Conservation (phyloP, 1,284 basidiomycete genomes). For the Rhodotorula sp. region DNA sequence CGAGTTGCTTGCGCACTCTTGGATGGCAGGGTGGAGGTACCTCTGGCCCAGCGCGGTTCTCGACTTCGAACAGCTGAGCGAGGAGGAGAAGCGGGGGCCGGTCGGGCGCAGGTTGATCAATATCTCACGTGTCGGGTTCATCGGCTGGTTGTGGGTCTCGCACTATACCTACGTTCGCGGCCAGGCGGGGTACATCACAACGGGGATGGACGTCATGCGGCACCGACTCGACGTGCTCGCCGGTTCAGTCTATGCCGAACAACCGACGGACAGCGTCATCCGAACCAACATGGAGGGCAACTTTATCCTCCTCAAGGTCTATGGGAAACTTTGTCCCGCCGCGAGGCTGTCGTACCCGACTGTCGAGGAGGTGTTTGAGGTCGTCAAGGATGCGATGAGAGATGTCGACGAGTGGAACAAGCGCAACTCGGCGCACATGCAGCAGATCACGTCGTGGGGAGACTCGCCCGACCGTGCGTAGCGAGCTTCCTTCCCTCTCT, state of each 20-base stretch:
- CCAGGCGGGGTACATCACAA: slow-evolving; percentile 16
- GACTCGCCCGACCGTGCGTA: slow-evolving; percentile 25
- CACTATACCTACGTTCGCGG: slow-evolving; percentile 32
- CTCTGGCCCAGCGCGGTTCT: slow-evolving; percentile 17
- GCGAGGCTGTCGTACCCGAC: background rate
- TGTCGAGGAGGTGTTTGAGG: background rate
- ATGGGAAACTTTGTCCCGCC: slow-evolving; percentile 26
- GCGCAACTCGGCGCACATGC: slow-evolving; percentile 19
- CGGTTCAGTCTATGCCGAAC: slow-evolving; percentile 14
- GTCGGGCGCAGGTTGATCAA: slow-evolving; percentile 15
- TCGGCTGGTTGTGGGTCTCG: slow-evolving; percentile 27
- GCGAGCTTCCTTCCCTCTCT: background rate
- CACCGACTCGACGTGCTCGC: slow-evolving; percentile 28
- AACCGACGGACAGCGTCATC: slow-evolving; percentile 24
- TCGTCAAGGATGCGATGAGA: slow-evolving; percentile 13
- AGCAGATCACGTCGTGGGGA: slow-evolving; percentile 27
- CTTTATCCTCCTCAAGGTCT: slow-evolving; percentile 20
- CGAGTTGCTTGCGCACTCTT: slow-evolving; percentile 19
- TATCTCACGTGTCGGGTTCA: slow-evolving; percentile 19
- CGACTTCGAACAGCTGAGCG: slow-evolving; percentile 15
- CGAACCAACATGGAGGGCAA: slow-evolving; percentile 33
- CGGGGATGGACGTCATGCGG: slow-evolving; percentile 14
- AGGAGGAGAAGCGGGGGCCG: slow-evolving; percentile 21
- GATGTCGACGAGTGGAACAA: slow-evolving; percentile 19
- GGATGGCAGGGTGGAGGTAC: slow-evolving; percentile 19